Evolutionary conservation across 2,329 filamentous ascomycete genomes (phyloP), one percentile per base, ranked within the genome.

Genomic region (Apiospora rasikravindrae): DNA sequence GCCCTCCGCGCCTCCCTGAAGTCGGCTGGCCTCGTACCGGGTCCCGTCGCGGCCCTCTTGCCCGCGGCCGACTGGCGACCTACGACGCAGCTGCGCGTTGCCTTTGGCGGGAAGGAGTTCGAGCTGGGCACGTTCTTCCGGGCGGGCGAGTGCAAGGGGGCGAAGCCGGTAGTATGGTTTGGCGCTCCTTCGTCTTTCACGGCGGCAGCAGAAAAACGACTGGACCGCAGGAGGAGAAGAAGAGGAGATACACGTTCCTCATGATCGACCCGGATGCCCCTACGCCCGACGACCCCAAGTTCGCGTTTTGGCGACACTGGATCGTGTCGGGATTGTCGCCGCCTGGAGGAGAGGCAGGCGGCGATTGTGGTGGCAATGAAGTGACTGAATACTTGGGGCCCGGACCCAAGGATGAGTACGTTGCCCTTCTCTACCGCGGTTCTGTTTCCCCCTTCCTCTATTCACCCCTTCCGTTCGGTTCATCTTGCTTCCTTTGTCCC

Each of bases 241-340:
- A 77, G 29, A 86, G 85, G 1, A 81, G 75, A 33, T 89, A 87
- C 77, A 82, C 84, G 47, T 79, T 88, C 69, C 79, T 89, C 74
- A 81, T 89, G 53, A 81, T 88, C 29, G 88, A 89, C 71, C 87
- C 87, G 0, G 88, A 89, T 72, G 87, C 87, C 26, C 88, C 88
- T 0, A 88, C 86, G 0, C 88, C 87, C 0, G 85, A 87, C 47
- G 85, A 89, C 69, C 86, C 86, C 7, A 88, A 86, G 75, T 88
- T 87, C 75, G 85, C 86, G 0, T 88, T 86, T 75, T 89, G 87
- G 86, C 81, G 87, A 26, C 87, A 89, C 75, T 89, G 86, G 85
- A 82, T 89, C 37, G 77, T 88, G 0, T 78, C 82, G 4, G 84
- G 84, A 0, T 66, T 86, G 69, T 80, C 80, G 71, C 81, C 80